A percentile compares a stretch with the other conserved stretches of the same genome.
phyloP scores from a whole-genome alignment of 495 filamentous ascomycete genomes.

The Clohesyomyces aquaticus region DNA sequence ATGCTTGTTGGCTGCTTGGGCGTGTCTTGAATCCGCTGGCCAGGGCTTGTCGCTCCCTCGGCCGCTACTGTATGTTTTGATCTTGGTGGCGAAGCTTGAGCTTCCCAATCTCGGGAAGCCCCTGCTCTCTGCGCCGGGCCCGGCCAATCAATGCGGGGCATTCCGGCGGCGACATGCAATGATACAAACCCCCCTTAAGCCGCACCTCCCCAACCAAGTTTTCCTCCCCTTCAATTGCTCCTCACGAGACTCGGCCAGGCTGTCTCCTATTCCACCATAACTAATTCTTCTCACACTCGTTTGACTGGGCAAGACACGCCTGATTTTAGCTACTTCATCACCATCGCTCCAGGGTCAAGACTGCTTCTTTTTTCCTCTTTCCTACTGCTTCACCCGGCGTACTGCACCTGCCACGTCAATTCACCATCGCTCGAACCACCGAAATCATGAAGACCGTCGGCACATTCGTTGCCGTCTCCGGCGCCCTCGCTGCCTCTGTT shows the following conservation, averaged over 20 bases:
- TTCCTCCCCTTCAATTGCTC: slow-evolving; percentile 6
- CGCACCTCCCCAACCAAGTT: slow-evolving; percentile 13
- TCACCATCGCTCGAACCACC: not conserved
- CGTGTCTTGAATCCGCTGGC: not conserved
- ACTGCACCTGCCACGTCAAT: not conserved
- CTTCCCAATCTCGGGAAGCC: not conserved
- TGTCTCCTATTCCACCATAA: not conserved
- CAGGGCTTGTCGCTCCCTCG: no score
- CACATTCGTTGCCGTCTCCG: slow-evolving; percentile 40
- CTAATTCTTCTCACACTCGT: slow-evolving; percentile 33
- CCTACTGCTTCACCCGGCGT: not conserved
- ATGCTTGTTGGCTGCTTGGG: slow-evolving; percentile 19
- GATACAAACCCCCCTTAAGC: slow-evolving; percentile 10
- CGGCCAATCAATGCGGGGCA: slow-evolving; percentile 1
- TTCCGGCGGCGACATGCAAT: not conserved
- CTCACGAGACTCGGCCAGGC: slow-evolving; percentile 1
- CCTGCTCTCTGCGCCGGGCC: not conserved
- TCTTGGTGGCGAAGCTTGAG: no score
- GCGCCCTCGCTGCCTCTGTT: slow-evolving; percentile 34
- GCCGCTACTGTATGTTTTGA: no score
- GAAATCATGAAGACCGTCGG: slow-evolving; percentile 43
- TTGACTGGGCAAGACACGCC: slow-evolving; percentile 13
- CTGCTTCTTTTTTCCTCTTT: slow-evolving; percentile 8
- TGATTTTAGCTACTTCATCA: slow-evolving; percentile 13
- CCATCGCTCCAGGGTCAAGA: not conserved